Evolutionary conservation across 2,329 filamentous ascomycete species (phyloP), one percentile per base, ranked within the genome.

Genomic region (Mycosphaerella sp.): DNA sequence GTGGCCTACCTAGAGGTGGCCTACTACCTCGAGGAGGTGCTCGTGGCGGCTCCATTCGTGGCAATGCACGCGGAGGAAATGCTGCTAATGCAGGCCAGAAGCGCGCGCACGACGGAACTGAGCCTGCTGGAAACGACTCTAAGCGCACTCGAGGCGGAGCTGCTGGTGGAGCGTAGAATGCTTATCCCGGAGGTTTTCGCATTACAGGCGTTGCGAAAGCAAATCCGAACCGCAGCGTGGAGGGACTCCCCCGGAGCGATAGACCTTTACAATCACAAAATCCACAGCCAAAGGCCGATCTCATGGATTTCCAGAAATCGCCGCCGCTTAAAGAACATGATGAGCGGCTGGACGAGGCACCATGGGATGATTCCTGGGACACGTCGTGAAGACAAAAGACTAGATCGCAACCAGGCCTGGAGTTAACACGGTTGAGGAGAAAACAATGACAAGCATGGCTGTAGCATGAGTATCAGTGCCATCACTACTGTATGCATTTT

Each of bases 21-120:
- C 44, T 60, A 32, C 52, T 51, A 25, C 57, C 53, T 18, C 60
- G 60, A n/a, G 56, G 60, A n/a, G 56, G 62, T 9, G 60, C 61
- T 10, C 59, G 54, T 27, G 44, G 45, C 27, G 56, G 45, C 16
- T 36, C 36, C 27, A 37, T 30, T 34, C 18, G 30, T 36, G 34
- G 52, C 37, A 42, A 35, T 21, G 34, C 34, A 27, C 47, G 43
- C 16, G 43, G 45, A 17, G 59, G 55, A 2, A 66, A 64, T 12
- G 58, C 59, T 30, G 58, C 51, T 13, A 61, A 61, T 25, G 62
- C 63, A 4, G 66, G 66, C 3, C 59, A 64, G 51, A 69, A 69
- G 61, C 60, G 66, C 17, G 55, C 57, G 32, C 59, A 67, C 49
- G 65, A 67, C 32, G 66, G 65, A 8, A 59, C 57, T 18, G 60